phyloP scores from a whole-genome alignment of 1,284 basidiomycete genomes.

The Sporisorium graminicola region DNA sequence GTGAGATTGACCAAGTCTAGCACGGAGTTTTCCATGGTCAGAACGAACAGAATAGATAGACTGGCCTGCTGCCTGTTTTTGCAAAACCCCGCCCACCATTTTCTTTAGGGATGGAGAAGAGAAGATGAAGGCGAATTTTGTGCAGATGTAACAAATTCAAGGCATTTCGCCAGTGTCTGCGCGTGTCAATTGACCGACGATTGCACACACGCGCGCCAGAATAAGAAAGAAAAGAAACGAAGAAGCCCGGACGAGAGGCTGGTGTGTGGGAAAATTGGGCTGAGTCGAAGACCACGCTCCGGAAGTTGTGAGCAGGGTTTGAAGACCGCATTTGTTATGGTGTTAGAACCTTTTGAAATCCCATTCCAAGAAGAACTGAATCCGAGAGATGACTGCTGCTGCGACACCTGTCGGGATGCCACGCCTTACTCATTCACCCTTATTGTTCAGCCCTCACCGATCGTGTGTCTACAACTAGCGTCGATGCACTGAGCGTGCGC shows the following conservation, averaged over 20 bases:
- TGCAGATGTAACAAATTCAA: constrained; percentile 25
- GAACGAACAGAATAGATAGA: background rate
- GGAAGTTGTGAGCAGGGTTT: background rate
- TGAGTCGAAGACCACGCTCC: background rate
- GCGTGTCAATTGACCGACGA: constrained; percentile 15
- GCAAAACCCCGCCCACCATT: background rate
- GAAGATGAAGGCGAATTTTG: constrained; percentile 3
- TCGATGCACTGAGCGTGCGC: background rate
- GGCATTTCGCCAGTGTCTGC: constrained; percentile 28
- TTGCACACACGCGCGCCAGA: constrained; percentile 8
- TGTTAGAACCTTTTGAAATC: constrained; percentile 9
- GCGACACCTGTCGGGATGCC: background rate
- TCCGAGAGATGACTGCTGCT: background rate
- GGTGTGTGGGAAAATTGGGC: constrained; percentile 1
- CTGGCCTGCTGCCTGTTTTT: constrained; percentile 16
- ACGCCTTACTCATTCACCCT: background rate
- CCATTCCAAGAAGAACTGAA: background rate
- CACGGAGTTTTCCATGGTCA: constrained; percentile 33
- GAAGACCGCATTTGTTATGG: background rate
- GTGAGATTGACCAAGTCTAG: constrained; percentile 37
- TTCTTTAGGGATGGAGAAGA: background rate
- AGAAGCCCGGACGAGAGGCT: background rate
- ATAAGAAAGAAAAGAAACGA: background rate
- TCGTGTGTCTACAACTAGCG: background rate
- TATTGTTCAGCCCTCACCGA: background rate